Percentiles rank a stretch among this genome's conserved stretches.
These are phyloP conservation scores for Emydomyces testavorans DNA, from an alignment of 2,329 filamentous ascomycete species.

Conservation along the genomic window DNA sequence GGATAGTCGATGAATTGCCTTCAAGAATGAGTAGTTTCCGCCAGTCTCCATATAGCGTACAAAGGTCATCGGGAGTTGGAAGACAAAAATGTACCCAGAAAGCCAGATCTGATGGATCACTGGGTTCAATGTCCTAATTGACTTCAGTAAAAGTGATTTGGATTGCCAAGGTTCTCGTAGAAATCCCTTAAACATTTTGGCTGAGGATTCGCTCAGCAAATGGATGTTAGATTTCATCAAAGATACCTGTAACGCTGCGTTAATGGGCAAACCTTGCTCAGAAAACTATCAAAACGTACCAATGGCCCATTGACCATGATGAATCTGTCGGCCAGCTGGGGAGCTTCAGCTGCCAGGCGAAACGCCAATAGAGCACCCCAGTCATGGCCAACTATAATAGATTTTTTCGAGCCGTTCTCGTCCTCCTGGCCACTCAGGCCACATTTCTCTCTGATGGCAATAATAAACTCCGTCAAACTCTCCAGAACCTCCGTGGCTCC, in stretches of 20 bases:
- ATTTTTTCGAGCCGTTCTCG: slow-evolving; percentile 31
- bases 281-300: slow-evolving; percentile 28
- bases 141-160: slow-evolving; percentile 36
- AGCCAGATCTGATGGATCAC: slow-evolving; percentile 38
- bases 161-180: slow-evolving; percentile 35
- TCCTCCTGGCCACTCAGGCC: slow-evolving; percentile 24
- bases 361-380: slow-evolving; percentile 45
- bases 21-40: slow-evolving; percentile 41
- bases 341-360: slow-evolving; percentile 48
- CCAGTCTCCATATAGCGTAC: slow-evolving; percentile 37
- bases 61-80: slow-evolving; percentile 40
- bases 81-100: slow-evolving; percentile 46
- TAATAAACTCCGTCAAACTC: slow-evolving; percentile 42
- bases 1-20: slow-evolving; percentile 31
- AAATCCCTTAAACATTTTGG: slow-evolving; percentile 43
- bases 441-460: slow-evolving; percentile 40
- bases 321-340: slow-evolving; percentile 44
- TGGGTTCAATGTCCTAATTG: slow-evolving; percentile 35
- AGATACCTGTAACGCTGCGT: slow-evolving; percentile 26
- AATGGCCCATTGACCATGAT: slow-evolving; percentile 44
- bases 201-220: slow-evolving; percentile 33
- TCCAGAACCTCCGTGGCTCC: slow-evolving; percentile 43
- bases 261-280: neutral
- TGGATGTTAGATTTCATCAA: slow-evolving; percentile 35
- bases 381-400: slow-evolving; percentile 43